Conservation (phyloP, 148 eudicot genomes). For the Euryodendron excelsum region DNA sequence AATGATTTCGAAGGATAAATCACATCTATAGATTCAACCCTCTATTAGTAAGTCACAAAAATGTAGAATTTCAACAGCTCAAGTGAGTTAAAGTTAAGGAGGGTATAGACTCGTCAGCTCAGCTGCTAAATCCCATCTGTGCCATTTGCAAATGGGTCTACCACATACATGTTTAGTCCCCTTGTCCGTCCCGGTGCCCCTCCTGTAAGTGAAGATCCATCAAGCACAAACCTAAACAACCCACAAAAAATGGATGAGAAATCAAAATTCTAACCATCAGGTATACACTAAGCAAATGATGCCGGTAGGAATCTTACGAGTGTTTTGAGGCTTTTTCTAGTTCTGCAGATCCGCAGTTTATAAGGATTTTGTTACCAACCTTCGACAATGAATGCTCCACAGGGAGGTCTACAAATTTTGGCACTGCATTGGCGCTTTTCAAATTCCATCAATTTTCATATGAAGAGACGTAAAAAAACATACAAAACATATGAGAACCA, state of each 20-base stretch:
- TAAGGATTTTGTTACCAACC: slow-evolving; percentile 49
- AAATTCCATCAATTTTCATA: background rate
- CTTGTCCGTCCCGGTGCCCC: slow-evolving; percentile 62
- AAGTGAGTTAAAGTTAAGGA: background rate
- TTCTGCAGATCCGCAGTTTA: slow-evolving; percentile 36
- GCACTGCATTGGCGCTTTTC: slow-evolving; percentile 26
- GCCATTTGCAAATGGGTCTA: slow-evolving; percentile 13
- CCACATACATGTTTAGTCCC: slow-evolving; percentile 33
- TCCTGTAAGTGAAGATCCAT: slow-evolving; percentile 47
- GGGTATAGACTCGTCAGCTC: slow-evolving; percentile 16
- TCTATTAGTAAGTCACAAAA: background rate
- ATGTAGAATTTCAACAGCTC: background rate
- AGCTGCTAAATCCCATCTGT: slow-evolving; percentile 15
- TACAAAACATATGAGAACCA: background rate
- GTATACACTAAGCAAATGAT: background rate
- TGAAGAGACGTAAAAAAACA: background rate
- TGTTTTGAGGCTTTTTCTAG: slow-evolving; percentile 31
- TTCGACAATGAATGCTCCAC: slow-evolving; percentile 49
- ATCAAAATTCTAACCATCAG: background rate
- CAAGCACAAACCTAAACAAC: slow-evolving; percentile 35
- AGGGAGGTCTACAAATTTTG: slow-evolving; percentile 39
- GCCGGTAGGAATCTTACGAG: slow-evolving; percentile 37
- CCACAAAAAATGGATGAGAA: background rate
- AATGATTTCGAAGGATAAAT: background rate
- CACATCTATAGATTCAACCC: background rate